Percentiles rank a stretch among this genome's conserved stretches.
These are phyloP conservation scores for Apostasia ramifera DNA, from an alignment of 106 monocot genomes.

Conservation along the genomic window DNA sequence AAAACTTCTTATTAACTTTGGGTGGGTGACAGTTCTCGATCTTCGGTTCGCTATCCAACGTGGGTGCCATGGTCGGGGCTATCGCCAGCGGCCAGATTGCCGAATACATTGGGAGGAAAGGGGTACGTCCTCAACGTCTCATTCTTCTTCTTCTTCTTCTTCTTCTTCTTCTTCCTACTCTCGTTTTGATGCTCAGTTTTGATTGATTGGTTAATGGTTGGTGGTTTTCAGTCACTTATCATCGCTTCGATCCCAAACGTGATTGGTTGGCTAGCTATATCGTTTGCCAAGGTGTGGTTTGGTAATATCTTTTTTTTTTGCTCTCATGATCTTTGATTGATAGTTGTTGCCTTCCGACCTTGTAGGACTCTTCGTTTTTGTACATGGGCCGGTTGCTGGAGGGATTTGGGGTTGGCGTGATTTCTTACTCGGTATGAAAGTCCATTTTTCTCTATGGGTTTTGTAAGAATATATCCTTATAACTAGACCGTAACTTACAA, in stretches of 20 bases:
- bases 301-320: neutral
- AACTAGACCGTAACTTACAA: too few relatives aligned
- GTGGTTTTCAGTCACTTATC: slow-evolving; percentile 63
- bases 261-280: slow-evolving; percentile 87
- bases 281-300: slow-evolving; percentile 65
- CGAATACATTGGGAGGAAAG: slow-evolving; percentile 91
- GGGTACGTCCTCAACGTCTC: slow-evolving; percentile 26
- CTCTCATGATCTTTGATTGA: neutral
- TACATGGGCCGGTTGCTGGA: slow-evolving; percentile 91
- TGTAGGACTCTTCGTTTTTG: slow-evolving; percentile 84
- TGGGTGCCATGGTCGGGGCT: slow-evolving; percentile 94
- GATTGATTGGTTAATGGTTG: neutral
- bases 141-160: neutral
- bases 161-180: neutral
- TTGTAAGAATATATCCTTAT: too few relatives aligned
- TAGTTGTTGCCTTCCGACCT: neutral
- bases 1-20: neutral
- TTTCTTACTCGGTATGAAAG: slow-evolving; percentile 56
- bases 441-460: neutral
- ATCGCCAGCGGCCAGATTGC: slow-evolving; percentile 94
- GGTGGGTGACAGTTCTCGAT: slow-evolving; percentile 48
- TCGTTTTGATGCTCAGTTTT: neutral
- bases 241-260: slow-evolving; percentile 91
- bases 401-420: slow-evolving; percentile 91
- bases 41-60: slow-evolving; percentile 93